Conservation (phyloP, 139 green algal species). For the Chlorella sp. region DNA sequence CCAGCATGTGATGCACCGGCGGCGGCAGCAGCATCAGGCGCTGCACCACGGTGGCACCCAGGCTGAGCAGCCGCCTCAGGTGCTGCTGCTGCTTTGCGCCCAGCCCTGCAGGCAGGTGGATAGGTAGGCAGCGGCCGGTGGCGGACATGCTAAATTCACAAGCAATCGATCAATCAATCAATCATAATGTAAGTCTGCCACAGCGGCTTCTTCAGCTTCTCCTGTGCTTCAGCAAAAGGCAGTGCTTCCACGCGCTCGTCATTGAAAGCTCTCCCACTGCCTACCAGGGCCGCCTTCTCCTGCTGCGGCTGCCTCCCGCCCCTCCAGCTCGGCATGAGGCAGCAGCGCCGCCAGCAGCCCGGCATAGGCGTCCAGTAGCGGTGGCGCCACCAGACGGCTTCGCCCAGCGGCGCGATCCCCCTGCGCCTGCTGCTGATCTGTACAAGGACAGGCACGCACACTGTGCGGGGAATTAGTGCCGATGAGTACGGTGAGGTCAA, state of each 20-base stretch:
- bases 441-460: neutral
- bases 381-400: neutral
- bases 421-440: neutral
- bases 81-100: neutral
- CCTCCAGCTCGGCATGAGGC: neutral
- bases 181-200: too few relatives aligned
- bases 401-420: neutral
- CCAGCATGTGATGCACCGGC: slow-evolving; percentile 25
- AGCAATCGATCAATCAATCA: too few relatives aligned
- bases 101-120: neutral
- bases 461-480: neutral
- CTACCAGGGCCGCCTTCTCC: neutral
- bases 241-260: neutral
- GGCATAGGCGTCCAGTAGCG: slow-evolving; percentile 7
- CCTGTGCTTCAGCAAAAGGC: too few relatives aligned
- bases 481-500: neutral
- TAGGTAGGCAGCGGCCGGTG: neutral
- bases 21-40: slow-evolving; percentile 23
- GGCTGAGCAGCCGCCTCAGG: neutral
- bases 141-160: too few relatives aligned
- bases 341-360: slow-evolving; percentile 10
- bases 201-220: too few relatives aligned
- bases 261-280: neutral
- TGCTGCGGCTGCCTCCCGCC: neutral
- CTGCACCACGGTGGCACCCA: neutral